phyloP scores from a whole-genome alignment of 345 rosid genomes.

The Lagerstroemia speciosa region DNA sequence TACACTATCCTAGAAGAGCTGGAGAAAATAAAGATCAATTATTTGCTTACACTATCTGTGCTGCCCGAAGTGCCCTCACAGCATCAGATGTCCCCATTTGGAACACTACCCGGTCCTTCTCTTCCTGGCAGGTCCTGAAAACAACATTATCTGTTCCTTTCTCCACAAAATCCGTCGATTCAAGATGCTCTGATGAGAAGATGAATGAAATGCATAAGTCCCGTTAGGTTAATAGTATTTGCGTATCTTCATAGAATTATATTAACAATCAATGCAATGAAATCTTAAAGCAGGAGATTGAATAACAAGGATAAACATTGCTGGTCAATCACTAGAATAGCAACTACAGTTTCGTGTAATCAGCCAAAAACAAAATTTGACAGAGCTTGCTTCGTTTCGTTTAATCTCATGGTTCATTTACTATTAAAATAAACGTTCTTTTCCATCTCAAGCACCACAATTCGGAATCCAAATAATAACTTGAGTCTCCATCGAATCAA shows the following conservation, averaged over 20 bases:
- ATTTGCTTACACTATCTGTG: conserved; percentile 62
- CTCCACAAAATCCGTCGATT: conserved; percentile 77
- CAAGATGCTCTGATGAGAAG: conserved; percentile 36
- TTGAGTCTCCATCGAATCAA: background rate
- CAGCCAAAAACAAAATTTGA: background rate
- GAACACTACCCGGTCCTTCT: conserved; percentile 56
- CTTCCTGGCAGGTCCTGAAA: conserved; percentile 69
- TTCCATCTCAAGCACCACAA: background rate
- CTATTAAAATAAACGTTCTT: background rate
- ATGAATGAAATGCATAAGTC: conserved; percentile 1
- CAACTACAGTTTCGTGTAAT: background rate
- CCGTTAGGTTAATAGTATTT: background rate
- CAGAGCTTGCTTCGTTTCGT: background rate
- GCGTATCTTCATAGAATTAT: background rate
- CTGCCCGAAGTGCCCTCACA: conserved; percentile 72
- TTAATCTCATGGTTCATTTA: background rate
- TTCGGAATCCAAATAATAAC: background rate
- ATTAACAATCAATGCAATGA: background rate
- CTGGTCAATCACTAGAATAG: background rate
- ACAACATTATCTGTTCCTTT: conserved; percentile 71
- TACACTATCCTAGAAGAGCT: background rate
- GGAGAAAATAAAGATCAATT: background rate
- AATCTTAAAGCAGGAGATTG: background rate
- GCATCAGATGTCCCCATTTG: conserved; percentile 97
- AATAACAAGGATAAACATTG: background rate